Conservation (phyloP, 2,329 filamentous ascomycete species). For the Neopestalotiopsis sp. region DNA sequence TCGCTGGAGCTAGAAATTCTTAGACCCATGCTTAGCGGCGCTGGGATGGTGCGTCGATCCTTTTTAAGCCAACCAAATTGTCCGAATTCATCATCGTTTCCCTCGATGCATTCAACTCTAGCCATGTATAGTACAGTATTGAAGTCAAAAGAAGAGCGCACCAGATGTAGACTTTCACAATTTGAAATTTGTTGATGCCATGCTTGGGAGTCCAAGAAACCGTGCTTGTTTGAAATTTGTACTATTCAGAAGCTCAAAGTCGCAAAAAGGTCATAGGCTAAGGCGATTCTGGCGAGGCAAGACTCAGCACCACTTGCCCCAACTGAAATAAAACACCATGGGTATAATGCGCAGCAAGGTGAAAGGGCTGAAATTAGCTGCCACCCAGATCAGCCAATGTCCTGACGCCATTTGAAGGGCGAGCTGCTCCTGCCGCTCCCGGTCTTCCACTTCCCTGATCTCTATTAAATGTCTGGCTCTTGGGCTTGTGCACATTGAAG, state of each 20-base stretch:
- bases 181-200: background rate
- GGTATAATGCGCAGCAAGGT: background rate
- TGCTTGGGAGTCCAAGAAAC: too few species aligned
- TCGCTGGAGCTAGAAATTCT: conserved; percentile 3
- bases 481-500: conserved; percentile 59
- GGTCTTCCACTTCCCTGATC: conserved; percentile 27
- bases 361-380: conserved; percentile 22
- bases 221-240: too few species aligned
- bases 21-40: background rate
- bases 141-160: background rate
- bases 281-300: background rate
- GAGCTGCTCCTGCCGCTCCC: conserved; percentile 25
- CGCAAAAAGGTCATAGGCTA: background rate
- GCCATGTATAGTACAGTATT: too few species aligned
- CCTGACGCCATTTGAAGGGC: conserved; percentile 39
- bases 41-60: background rate
- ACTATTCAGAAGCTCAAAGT: too few species aligned
- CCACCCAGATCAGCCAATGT: conserved; percentile 59
- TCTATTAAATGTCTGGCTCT: conserved; percentile 28
- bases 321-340: background rate
- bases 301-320: background rate
- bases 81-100: conserved; percentile 9
- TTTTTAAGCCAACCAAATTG: conserved; percentile 5
- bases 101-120: background rate
- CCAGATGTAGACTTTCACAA: background rate